A percentile compares a stretch with the other conserved stretches of the same genome.
phyloP scores from a whole-genome alignment of 148 eudicot species.

The Cornus controversa region DNA sequence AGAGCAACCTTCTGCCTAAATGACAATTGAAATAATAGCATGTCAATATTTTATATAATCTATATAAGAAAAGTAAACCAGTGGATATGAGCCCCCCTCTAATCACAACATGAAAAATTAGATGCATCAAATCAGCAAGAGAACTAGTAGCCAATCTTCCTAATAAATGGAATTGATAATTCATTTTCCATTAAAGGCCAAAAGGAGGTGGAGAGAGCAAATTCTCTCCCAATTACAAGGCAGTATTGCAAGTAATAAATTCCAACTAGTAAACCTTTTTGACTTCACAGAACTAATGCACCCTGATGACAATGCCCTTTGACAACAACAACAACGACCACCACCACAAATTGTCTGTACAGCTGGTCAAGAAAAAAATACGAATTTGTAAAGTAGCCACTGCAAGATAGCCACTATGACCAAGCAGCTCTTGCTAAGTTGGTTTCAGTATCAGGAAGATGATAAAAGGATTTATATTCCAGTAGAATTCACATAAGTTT shows the following conservation, averaged over 20 bases:
- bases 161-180: background rate
- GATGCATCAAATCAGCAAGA: background rate
- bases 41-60: background rate
- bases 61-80: background rate
- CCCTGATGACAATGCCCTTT: too few species aligned
- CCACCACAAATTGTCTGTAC: background rate
- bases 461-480: background rate
- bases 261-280: background rate
- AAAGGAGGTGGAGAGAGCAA: background rate
- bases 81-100: background rate
- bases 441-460: background rate
- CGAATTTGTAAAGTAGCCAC: background rate
- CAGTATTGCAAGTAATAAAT: background rate
- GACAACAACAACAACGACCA: too few species aligned
- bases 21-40: background rate
- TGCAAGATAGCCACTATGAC: background rate
- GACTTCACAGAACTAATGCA: background rate
- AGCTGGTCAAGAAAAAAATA: background rate
- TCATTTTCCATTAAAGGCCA: background rate
- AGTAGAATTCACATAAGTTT: background rate
- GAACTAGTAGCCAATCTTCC: background rate
- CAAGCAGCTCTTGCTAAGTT: background rate
- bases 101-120: background rate
- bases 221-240: background rate
- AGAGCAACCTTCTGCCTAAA: background rate